Evolutionary conservation across 2,329 filamentous ascomycete genomes (phyloP).

Genomic region (Penicillium sp.): DNA sequence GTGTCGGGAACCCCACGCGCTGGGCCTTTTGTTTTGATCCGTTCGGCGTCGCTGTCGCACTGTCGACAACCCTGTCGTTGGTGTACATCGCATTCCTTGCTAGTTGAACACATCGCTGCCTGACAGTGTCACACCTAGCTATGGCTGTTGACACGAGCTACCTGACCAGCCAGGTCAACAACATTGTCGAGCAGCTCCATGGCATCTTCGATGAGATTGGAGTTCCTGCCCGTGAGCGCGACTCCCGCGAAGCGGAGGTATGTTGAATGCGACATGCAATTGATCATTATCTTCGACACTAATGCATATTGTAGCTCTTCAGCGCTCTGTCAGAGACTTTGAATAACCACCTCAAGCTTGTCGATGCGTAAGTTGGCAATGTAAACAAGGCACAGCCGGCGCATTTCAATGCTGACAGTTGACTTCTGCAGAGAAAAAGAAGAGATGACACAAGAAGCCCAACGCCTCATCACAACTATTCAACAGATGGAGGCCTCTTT

Average conservation of each 20-base stretch:
- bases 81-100: constrained; percentile 15
- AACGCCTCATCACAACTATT: constrained; percentile 78
- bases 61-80: constrained; percentile 3
- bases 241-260: constrained; percentile 86
- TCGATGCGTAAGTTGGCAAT: constrained; percentile 59
- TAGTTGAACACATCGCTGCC: constrained; percentile 1
- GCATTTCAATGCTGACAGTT: constrained; percentile 8
- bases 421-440: constrained; percentile 68
- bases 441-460: constrained; percentile 83
- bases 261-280: constrained; percentile 25
- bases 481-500: constrained; percentile 91
- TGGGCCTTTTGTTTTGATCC: constrained; percentile 21
- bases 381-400: constrained; percentile 4
- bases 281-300: constrained; percentile 2
- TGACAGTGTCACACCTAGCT: constrained; percentile 8
- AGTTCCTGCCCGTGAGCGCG: constrained; percentile 88
- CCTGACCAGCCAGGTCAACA: constrained; percentile 90
- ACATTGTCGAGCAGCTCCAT: constrained; percentile 88
- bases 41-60: constrained; percentile 14
- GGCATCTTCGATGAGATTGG: constrained; percentile 97
- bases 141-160: constrained; percentile 83
- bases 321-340: constrained; percentile 86
- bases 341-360: constrained; percentile 81
- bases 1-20: constrained; percentile 16
- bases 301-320: constrained; percentile 66